These are phyloP conservation scores for Scheffersomyces stipitis DNA, from an alignment of 805 yeast species.

Conservation along the genomic window DNA sequence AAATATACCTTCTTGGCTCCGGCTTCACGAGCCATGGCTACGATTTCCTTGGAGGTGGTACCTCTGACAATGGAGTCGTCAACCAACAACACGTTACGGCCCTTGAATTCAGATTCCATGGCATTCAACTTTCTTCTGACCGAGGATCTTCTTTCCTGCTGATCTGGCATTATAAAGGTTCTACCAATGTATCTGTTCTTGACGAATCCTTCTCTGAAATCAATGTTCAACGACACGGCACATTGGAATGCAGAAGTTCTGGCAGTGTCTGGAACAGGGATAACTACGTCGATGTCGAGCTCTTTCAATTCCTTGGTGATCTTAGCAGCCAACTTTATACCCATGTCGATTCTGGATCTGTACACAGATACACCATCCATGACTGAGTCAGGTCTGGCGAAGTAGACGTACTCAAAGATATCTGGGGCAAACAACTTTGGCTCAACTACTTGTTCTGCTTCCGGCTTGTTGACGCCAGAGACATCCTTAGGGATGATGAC, in stretches of 20 bases:
- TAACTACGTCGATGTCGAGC: slow-evolving; percentile 82
- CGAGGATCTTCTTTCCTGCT: slow-evolving; percentile 86
- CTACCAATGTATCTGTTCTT: slow-evolving; percentile 97
- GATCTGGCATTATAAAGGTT: slow-evolving; percentile 98
- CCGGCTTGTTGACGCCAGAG: slow-evolving; percentile 52
- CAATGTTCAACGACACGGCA: slow-evolving; percentile 74
- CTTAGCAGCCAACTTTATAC: slow-evolving; percentile 78
- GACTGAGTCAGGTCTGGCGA: slow-evolving; percentile 96
- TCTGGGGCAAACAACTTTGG: slow-evolving; percentile 85
- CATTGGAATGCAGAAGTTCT: slow-evolving; percentile 92
- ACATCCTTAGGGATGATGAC: slow-evolving; percentile 84
- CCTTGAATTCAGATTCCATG: slow-evolving; percentile 89
- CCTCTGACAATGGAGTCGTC: slow-evolving; percentile 98
- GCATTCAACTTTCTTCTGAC: slow-evolving; percentile 95
- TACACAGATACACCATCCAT: slow-evolving; percentile 96
- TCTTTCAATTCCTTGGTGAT: slow-evolving; percentile 46
- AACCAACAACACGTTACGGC: slow-evolving; percentile 80
- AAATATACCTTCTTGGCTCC: slow-evolving; percentile 95
- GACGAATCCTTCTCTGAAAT: slow-evolving; percentile 95
- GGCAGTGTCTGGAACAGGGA: slow-evolving; percentile 98
- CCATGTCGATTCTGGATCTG: slow-evolving; percentile 91
- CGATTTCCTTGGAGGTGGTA: slow-evolving; percentile 94
- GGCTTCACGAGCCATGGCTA: slow-evolving; percentile 97
- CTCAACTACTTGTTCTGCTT: slow-evolving; percentile 82
- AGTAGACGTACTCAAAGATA: slow-evolving; percentile 94